Percentiles rank a stretch among this genome's conserved stretches.
Conservation (phyloP, 2,329 filamentous ascomycete species). For the Botrytis deweyae region DNA sequence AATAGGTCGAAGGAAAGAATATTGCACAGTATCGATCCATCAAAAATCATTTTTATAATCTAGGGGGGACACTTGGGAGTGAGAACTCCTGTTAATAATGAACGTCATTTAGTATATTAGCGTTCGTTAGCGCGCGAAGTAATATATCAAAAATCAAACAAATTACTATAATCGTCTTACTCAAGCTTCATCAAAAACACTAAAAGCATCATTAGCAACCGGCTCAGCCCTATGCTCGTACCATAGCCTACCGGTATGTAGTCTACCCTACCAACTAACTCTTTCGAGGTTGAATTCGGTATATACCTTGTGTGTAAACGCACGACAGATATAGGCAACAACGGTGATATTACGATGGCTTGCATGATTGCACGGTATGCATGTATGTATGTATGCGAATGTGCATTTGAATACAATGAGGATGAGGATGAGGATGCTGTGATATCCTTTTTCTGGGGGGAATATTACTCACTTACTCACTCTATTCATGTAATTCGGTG, state of each 20-base stretch:
- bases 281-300: neutral
- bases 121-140: accelerated
- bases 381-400: neutral
- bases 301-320: neutral
- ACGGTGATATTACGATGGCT: neutral
- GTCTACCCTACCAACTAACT: neutral
- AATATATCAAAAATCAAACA: neutral
- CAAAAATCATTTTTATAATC: too few relatives aligned
- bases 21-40: neutral
- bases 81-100: neutral
- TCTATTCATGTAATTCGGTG: neutral
- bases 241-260: neutral
- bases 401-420: neutral
- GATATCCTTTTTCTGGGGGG: neutral
- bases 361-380: neutral
- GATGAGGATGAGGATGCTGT: neutral
- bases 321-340: neutral
- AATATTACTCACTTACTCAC: neutral
- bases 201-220: neutral
- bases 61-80: neutral
- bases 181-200: neutral
- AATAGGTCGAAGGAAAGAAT: neutral
- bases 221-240: neutral
- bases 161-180: accelerated
- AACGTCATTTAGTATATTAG: neutral